phyloP scores from a whole-genome alignment of 1,284 basidiomycete genomes.

The Rhodotorula glutinis region DNA sequence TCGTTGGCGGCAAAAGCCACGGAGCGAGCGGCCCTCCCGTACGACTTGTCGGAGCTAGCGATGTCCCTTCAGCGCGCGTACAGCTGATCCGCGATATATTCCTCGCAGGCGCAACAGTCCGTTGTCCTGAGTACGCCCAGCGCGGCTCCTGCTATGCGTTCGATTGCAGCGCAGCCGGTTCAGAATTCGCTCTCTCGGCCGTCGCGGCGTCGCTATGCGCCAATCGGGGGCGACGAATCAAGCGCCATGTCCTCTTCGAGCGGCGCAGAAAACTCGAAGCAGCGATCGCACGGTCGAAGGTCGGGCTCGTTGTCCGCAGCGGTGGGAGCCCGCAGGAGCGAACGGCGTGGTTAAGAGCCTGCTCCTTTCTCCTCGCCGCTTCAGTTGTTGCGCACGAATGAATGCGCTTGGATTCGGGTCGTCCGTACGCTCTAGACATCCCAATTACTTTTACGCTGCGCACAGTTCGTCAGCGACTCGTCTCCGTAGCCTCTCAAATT shows the following conservation, averaged over 20 bases:
- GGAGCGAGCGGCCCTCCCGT: background rate
- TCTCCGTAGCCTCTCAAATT: too few species aligned
- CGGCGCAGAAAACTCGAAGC: background rate
- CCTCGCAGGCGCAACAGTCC: constrained; percentile 10
- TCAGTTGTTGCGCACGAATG: too few species aligned
- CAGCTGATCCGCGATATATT: background rate
- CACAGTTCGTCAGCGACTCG: too few species aligned
- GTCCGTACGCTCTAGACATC: too few species aligned
- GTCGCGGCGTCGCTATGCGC: background rate
- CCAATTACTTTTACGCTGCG: too few species aligned
- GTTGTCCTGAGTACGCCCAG: constrained; percentile 1
- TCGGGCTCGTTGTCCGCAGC: background rate
- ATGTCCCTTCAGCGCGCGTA: background rate
- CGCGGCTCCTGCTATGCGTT: too few species aligned
- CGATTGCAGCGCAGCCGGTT: constrained; percentile 6
- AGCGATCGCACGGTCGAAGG: too few species aligned
- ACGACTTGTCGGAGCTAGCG: background rate
- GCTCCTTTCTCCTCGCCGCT: too few species aligned
- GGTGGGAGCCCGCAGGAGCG: background rate
- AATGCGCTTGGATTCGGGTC: too few species aligned
- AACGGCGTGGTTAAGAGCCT: too few species aligned
- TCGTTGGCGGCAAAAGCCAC: background rate
- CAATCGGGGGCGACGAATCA: background rate
- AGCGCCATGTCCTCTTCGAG: constrained; percentile 1
- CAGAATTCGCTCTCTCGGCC: constrained; percentile 14